phyloP scores from a whole-genome alignment of 768 basidiomycete species.

The Mycena capillaripes region DNA sequence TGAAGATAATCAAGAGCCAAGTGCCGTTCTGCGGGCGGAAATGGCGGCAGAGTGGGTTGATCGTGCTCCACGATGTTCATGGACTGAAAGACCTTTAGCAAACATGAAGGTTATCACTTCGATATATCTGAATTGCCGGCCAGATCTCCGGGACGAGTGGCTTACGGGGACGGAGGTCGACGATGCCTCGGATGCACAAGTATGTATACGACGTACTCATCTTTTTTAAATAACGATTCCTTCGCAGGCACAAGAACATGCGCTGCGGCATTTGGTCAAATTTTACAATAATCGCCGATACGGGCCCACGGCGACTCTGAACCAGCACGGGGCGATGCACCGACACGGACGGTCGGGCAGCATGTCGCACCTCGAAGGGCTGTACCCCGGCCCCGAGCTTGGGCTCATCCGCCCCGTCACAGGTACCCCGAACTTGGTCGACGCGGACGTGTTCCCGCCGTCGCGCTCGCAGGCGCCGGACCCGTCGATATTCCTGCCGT shows the following conservation, averaged over 20 bases:
- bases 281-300: slow-evolving; percentile 98
- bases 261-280: slow-evolving; percentile 92
- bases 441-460: slow-evolving; percentile 96
- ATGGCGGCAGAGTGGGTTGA: slow-evolving; percentile 91
- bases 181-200: slow-evolving; percentile 92
- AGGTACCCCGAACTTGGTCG: slow-evolving; percentile 83
- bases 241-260: slow-evolving; percentile 91
- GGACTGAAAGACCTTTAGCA: slow-evolving; percentile 48
- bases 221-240: slow-evolving; percentile 29
- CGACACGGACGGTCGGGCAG: slow-evolving; percentile 88
- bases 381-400: slow-evolving; percentile 81
- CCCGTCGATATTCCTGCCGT: slow-evolving; percentile 88
- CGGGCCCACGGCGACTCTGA: slow-evolving; percentile 68
- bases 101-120: slow-evolving; percentile 99
- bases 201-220: slow-evolving; percentile 47
- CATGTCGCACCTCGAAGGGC: slow-evolving; percentile 85
- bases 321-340: slow-evolving; percentile 69
- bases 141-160: slow-evolving; percentile 98
- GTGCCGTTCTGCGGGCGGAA: slow-evolving; percentile 98
- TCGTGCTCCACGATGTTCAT: slow-evolving; percentile 16
- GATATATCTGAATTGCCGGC: slow-evolving; percentile 97
- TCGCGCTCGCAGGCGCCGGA: slow-evolving; percentile 89
- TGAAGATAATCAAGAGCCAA: slow-evolving; percentile 99
- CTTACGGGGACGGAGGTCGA: slow-evolving; percentile 94
- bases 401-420: slow-evolving; percentile 76